Base-by-base conservation (phyloP, 225 moss, liverwort and hornwort species). In the Pseudisothecium myosuroides region DNA sequence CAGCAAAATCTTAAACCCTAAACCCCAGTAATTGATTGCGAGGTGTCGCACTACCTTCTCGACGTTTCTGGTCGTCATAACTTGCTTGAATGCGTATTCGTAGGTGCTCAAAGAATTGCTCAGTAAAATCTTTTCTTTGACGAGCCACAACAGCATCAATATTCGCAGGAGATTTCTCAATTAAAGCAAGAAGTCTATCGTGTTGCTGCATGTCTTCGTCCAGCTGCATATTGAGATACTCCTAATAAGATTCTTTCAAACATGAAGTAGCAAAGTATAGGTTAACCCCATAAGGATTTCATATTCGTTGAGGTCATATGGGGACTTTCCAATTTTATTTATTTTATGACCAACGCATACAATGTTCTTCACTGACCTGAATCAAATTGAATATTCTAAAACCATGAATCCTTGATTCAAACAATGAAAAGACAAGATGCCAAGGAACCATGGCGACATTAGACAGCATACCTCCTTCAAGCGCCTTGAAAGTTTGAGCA, bases 131-230 rank as follows among this genome's bases (percentile, higher is more conserved):
- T 86, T 91, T 93, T 69, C 93, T 88, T 86, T 90, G 91, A 78
- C 93, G 88, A 68, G 90, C 86, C 62, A 93, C 93, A 27, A 90
- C 37, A 84, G 88, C 79, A 67, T 90, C 88, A 29, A 93, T 55
- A 27, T 67, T 86, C 79, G 61, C 60, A 56, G 90, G 83, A 86
- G 91, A 90, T 83, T 80, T 77, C 84, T 93, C 93, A 69, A 93
- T 52, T 67, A 83, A 47, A 85, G 79, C 80, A 66, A 93, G 85
- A 83, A 91, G 91, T 67, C 91, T 90, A 81, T 91, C 88, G 31
- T 91, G 91, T 75, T 86, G 93, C 90, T 88, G 93, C 93, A 93
- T 91, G 90, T 93, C 93, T 74, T 90, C 91, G 80, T 93, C 93
- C 88, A 93, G 86, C 93, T 93, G 91, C 89, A 91, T 39, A 84